phyloP scores from a whole-genome alignment of 306 rosid species.

The Corylus heterophylla region DNA sequence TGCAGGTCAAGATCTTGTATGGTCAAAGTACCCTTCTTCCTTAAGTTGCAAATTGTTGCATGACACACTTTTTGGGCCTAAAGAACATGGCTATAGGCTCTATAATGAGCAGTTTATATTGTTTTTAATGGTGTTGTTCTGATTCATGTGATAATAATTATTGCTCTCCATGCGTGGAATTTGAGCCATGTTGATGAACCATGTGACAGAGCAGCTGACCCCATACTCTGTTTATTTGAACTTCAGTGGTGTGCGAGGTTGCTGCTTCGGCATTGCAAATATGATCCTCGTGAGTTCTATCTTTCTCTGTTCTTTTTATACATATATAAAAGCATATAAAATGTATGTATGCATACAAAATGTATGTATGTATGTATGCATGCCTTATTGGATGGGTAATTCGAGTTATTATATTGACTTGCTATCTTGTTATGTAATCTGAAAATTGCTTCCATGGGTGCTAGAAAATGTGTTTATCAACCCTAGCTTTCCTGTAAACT shows the following conservation, averaged over 20 bases:
- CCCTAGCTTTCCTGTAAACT: too few species aligned
- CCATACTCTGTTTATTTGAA: constrained; percentile 38
- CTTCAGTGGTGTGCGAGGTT: constrained; percentile 92
- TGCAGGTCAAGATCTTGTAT: constrained; percentile 99
- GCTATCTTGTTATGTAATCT: not conserved
- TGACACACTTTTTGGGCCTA: not conserved
- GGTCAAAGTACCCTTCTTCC: constrained; percentile 66
- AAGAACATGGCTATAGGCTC: not conserved
- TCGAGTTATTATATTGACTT: not conserved
- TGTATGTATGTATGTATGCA: not conserved
- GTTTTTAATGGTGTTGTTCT: not conserved
- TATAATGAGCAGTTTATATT: not conserved
- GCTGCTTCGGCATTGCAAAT: constrained; percentile 89
- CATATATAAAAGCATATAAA: too few species aligned
- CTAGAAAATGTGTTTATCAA: not conserved
- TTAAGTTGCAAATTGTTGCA: not conserved
- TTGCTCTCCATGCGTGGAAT: constrained; percentile 17
- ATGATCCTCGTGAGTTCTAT: constrained; percentile 80
- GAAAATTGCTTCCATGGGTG: not conserved
- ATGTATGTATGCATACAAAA: not conserved
- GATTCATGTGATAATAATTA: not conserved
- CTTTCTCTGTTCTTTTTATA: not conserved
- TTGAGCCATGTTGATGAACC: constrained; percentile 18
- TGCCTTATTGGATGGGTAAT: not conserved
- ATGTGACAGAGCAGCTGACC: constrained; percentile 28